Base-by-base conservation (phyloP, 169 alveolate genomes). In the Toxoplasma gondii region DNA sequence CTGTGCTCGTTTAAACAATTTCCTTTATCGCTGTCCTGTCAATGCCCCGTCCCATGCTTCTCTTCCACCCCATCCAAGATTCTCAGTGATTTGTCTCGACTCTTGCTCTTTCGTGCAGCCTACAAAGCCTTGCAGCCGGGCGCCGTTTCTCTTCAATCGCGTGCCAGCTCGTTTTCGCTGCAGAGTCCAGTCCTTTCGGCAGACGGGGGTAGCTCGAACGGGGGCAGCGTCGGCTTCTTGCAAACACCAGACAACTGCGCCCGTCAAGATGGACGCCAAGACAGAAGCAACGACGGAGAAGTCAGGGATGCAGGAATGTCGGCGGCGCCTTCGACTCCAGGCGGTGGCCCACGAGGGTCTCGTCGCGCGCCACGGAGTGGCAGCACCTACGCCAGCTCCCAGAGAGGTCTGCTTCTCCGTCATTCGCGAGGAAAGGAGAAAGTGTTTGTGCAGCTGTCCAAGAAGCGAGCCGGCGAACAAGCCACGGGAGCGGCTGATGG, bases 371-470 rank as follows among this genome's bases (percentile, higher is more conserved):
- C 74, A 19, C 24, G 74, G 7, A 64, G 34, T 16, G 74, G 24
- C 9, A 64, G 74, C n/a, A 19, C 74, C 34, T 64, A 64, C 74
- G n/a, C 74, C 24, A 16, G 34, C 7, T 64, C 74, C n/a, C 74
- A 64, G 7, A 64, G 74, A 27, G 74, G 34, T 16, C 74, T 64
- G 74, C 29, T 64, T 7, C 43, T 78, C 43, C 86, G 31, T 16
- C 24, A 19, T 4, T 16, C 74, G 74, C 86, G 86, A 19, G 45
- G 49, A 10, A 78, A 38, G 45, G 86, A 78, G 19, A 78, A 78
- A 38, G 39, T 19, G 86, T 78, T 78, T n/a, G 86, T 78, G 39
- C 86, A 29, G 44, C 45, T 78, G 86, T 78, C 86, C 9, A n/a
- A 38, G 86, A 19, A n/a, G 22, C 39, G 43, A 78, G 39, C 45